These are phyloP conservation scores for Strombidium stylifer DNA, from an alignment of 73 alveolate genomes.

Conservation along the genomic window DNA sequence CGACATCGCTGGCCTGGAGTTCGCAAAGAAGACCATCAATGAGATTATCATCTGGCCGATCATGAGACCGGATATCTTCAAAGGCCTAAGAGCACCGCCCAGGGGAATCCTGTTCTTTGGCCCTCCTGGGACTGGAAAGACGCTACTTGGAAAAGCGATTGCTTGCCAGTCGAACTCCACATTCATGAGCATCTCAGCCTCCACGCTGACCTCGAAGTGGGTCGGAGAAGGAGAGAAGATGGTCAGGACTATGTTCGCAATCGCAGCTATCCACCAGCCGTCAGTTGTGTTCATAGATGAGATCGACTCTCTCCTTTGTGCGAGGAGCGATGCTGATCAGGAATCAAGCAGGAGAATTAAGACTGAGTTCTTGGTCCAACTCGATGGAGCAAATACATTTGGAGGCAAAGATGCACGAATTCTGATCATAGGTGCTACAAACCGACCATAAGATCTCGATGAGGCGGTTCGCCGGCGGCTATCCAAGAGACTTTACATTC, in stretches of 20 bases:
- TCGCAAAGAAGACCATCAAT: conserved; percentile 90
- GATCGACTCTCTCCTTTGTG: conserved; percentile 94
- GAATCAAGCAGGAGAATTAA: conserved; percentile 96
- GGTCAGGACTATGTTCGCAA: conserved; percentile 91
- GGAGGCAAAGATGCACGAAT: conserved; percentile 40
- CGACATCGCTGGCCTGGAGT: conserved; percentile 97
- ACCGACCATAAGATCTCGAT: conserved; percentile 98
- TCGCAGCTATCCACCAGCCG: conserved; percentile 92
- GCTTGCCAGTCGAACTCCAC: conserved; percentile 96
- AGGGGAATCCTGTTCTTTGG: conserved; percentile 95
- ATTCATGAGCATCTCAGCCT: conserved; percentile 94
- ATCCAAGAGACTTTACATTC: conserved; percentile 46
- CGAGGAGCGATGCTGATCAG: conserved; percentile 93
- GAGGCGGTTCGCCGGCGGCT: conserved; percentile 64
- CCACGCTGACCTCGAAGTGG: conserved; percentile 98
- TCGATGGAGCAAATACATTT: conserved; percentile 60
- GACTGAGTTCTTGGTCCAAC: conserved; percentile 97
- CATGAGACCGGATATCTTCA: conserved; percentile 97
- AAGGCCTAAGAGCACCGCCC: conserved; percentile 97
- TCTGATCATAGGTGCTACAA: conserved; percentile 68
- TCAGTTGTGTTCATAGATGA: conserved; percentile 98
- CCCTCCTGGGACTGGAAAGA: conserved; percentile 99
- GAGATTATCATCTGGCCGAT: conserved; percentile 97
- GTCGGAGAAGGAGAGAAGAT: conserved; percentile 99
- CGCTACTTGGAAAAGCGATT: conserved; percentile 98